A percentile compares a stretch with the other conserved stretches of the same genome.
Evolutionary conservation across 768 basidiomycete genomes (phyloP).

Genomic region (Chalciporus piperatus): DNA sequence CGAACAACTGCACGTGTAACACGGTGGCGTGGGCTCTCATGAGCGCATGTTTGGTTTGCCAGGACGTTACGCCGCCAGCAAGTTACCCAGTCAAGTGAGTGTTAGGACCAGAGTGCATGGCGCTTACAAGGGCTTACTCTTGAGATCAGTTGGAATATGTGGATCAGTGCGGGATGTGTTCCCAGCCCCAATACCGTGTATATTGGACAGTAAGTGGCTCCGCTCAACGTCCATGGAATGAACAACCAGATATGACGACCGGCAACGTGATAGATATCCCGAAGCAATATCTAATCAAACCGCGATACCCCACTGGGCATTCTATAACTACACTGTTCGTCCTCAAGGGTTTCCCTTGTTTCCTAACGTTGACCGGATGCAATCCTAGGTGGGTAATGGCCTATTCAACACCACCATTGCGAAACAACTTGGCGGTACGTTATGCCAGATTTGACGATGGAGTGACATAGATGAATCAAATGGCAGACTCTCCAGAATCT

Average conservation of each 20-base stretch:
- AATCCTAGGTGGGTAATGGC: neutral
- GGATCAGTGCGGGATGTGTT: neutral
- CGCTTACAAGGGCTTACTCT: neutral
- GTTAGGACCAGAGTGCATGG: neutral
- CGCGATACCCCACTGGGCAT: neutral
- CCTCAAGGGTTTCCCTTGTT: neutral
- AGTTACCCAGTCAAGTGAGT: neutral
- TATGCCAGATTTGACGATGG: neutral
- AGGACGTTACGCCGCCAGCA: neutral
- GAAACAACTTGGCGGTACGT: neutral
- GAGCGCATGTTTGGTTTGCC: neutral
- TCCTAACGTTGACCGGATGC: neutral
- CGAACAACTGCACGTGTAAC: neutral
- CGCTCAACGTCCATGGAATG: neutral
- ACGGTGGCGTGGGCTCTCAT: neutral
- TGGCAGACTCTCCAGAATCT: neutral
- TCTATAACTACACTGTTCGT: neutral
- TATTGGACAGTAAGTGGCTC: neutral
- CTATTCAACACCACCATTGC: neutral
- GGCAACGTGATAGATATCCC: neutral
- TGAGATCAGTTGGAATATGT: neutral
- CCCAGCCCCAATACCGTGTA: neutral
- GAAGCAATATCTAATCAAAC: neutral
- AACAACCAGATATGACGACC: neutral
- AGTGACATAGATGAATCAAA: neutral